Evolutionary conservation across 2,329 filamentous ascomycete genomes (phyloP), one percentile per base, ranked within the genome.

Genomic region (Verticillium albo-atrum): DNA sequence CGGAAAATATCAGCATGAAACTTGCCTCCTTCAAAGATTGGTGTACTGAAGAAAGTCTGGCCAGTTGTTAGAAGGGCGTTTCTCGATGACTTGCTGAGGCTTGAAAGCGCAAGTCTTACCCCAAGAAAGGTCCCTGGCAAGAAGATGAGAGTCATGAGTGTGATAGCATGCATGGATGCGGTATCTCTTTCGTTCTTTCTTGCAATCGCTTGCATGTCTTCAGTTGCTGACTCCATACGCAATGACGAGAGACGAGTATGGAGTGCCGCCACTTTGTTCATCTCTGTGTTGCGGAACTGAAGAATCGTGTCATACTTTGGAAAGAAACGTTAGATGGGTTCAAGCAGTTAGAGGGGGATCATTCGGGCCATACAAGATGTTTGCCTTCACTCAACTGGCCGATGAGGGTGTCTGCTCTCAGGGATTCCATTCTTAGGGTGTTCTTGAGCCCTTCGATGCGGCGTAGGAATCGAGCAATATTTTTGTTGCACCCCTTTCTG

Each of bases 171-270:
- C 68, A 72, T 71, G 2, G 70, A 71, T 6, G 67, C 63, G 0
- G 69, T 71, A 51, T 71, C 65, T 58, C 82, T 77, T 27, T 81
- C 79, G 14, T 77, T 79, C 52, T 82, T 79, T 23, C 77, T 67
- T 0, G 82, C 80, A n/a, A 84, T 82, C 57, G 75, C 76, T 64
- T 82, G 78, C 63, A 80, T 82, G 9, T 47, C 37, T 10, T 47
- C 37, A 23, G 37, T 47, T 9, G n/a, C 20, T 12, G n/a, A 10
- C 20, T 47, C 37, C 17, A 47, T n/a, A 3, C 37, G n/a, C n/a
- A 47, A 47, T 47, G 20, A n/a, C 20, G 37, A 47, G 3, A 47
- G n/a, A 23, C 20, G 37, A 25, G 37, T 3, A 23, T 23, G 10
- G 37, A 47, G n/a, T 23, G 37, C 37, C 3, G 9, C 9, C 9